Evolutionary conservation across 2,329 filamentous ascomycete species (phyloP), one percentile per base, ranked within the genome.

Genomic region (Xylaria sp.): DNA sequence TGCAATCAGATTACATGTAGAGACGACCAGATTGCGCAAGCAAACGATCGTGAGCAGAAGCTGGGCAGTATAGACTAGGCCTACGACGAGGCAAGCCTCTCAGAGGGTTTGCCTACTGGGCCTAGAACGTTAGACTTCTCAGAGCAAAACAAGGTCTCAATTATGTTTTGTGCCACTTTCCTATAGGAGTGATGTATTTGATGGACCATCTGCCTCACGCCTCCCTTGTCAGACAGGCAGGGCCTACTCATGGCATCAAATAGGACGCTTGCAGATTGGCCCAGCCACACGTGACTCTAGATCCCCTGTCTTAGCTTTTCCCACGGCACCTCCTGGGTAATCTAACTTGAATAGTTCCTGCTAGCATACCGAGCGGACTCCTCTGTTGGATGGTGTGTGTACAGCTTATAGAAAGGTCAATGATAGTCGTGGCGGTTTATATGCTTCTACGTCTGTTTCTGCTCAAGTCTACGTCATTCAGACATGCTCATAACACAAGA

Each of bases 121-220:
- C 51, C 60, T 40, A 47, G 43, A 43, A n/a, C 46, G 50, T n/a
- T 65, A 65, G 63, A 62, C 33, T 60, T 57, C 23, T 7, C 31
- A 51, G 45, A 42, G 19, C 57, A 43, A 51, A 63, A 63, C 38
- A 57, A 58, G 54, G 53, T 45, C 38, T 40, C 57, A 56, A 57
- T 57, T 47, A 46, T 33, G 49, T 37, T 25, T 9, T 38, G 37
- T n/a, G 17, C 17, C 33, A 40, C 49, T 55, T 57, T 43, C 49
- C 51, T 58, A 45, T 28, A 17, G 28, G 46, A 42, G 35, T 47
- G 51, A 62, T 33, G n/a, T 38, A n/a, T n/a, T n/a, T n/a, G 38
- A 47, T 46, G 21, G 45, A 31, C 33, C 23, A 50, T 42, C 37
- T 38, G 38, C 57, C 28, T 31, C 4, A 31, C 21, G 47, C 55